Base-by-base conservation (phyloP, 805 yeast species). In the Saccharomycopsis javanensis region DNA sequence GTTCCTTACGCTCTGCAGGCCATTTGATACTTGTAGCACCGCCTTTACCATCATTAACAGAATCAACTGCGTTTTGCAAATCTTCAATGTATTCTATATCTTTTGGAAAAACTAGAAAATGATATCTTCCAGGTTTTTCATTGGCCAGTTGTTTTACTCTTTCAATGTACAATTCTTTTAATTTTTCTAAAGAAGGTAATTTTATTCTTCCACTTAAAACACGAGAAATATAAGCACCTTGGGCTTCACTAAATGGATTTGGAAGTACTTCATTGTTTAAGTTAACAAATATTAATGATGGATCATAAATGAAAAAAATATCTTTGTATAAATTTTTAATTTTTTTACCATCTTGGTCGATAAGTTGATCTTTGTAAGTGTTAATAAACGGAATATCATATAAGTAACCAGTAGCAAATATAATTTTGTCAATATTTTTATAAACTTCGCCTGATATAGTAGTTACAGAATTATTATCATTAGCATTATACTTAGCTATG, bases 341-440 rank as follows among this genome's bases (percentile, higher is more conserved):
- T 35, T 79, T 73, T 13, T 64, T 66, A 1, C 85, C 84, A 54
- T 71, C 67, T 0, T 82, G 73, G 31, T 78, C 69, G 28, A 78
- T 57, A 2, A 75, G 76, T 37, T 63, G 63, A 18, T 61, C 55
- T 0, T 58, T 61, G 13, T 65, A 60, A 10, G 59, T 51, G 56
- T 64, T 64, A 16, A 68, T 55, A 6, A 55, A 85, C 20, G 95
- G 94, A 57, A 79, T 73, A 37, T 80, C 77, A 64, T 82, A 82
- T 51, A 80, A 71, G 67, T 86, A 88, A 1, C 96, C 96, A 0
- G 96, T 87, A 53, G 88, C 86, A 66, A 82, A 85, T 8, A 87
- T 71, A 8, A 88, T 71, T 23, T 66, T 64, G 60, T 86, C 91
- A 45, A 86, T 77, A 37, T 72, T 73, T 1, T 63, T 62, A 2